phyloP scores from a whole-genome alignment of 2,329 filamentous ascomycete genomes.

The Rhynchosporium agropyri region DNA sequence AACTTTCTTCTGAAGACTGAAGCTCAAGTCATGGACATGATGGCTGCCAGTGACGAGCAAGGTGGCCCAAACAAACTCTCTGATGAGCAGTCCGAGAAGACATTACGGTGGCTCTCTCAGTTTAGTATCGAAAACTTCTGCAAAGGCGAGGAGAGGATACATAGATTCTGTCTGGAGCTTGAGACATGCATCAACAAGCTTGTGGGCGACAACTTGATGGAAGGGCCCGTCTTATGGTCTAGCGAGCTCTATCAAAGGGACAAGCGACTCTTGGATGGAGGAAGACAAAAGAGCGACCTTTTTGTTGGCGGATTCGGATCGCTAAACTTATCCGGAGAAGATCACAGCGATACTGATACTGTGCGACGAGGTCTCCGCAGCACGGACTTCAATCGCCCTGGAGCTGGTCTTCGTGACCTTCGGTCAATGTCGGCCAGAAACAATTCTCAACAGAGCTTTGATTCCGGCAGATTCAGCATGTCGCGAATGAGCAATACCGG shows the following conservation, averaged over 20 bases:
- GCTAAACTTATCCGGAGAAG: conserved; percentile 51
- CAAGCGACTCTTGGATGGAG: conserved; percentile 55
- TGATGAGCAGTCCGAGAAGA: conserved; percentile 91
- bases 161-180: conserved; percentile 89
- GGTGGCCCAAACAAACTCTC: conserved; percentile 93
- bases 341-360: conserved; percentile 39
- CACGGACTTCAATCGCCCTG: conserved; percentile 45
- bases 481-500: conserved; percentile 59
- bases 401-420: conserved; percentile 58
- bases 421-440: conserved; percentile 63
- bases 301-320: conserved; percentile 51
- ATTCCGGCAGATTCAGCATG: conserved; percentile 66
- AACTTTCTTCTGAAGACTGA: conserved; percentile 78
- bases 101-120: conserved; percentile 77
- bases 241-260: conserved; percentile 86
- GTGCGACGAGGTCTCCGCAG: conserved; percentile 43
- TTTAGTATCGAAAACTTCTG: conserved; percentile 91
- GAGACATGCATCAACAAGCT: conserved; percentile 84
- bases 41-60: conserved; percentile 80
- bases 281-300: conserved; percentile 52
- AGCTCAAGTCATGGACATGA: conserved; percentile 81
- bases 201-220: conserved; percentile 79
- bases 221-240: conserved; percentile 88
- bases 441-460: conserved; percentile 69
- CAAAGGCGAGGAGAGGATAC: conserved; percentile 90